Conservation (phyloP, 1,139 yeast genomes). For the Suhomyces maxii region DNA sequence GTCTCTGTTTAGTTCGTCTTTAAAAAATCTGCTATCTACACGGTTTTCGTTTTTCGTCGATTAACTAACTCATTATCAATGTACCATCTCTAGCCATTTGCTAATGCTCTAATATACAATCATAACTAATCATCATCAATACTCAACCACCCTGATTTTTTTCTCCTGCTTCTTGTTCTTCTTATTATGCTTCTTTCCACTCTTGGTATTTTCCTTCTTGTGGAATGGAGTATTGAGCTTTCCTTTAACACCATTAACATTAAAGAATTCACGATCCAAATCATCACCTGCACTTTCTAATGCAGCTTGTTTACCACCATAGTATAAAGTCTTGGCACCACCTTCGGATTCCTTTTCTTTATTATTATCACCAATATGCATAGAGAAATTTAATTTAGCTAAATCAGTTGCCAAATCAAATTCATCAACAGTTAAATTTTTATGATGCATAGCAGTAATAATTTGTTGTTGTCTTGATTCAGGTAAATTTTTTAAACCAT, state of each 20-base stretch:
- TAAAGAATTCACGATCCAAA: slow-evolving; percentile 81
- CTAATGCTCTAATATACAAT: neutral
- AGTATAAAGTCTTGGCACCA: slow-evolving; percentile 43
- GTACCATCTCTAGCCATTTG: neutral
- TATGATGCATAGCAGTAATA: slow-evolving; percentile 54
- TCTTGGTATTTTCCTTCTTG: slow-evolving; percentile 30
- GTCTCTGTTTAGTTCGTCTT: too few relatives aligned
- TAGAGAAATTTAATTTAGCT: slow-evolving; percentile 72
- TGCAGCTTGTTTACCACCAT: slow-evolving; percentile 83
- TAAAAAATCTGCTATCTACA: too few relatives aligned
- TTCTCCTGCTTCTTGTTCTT: slow-evolving; percentile 68
- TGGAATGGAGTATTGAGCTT: slow-evolving; percentile 74
- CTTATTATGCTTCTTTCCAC: slow-evolving; percentile 71
- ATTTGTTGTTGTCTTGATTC: slow-evolving; percentile 75
- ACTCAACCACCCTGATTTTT: slow-evolving; percentile 45
- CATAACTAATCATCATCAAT: slow-evolving; percentile 19
- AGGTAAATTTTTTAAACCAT: slow-evolving; percentile 63
- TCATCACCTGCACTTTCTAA: slow-evolving; percentile 76
- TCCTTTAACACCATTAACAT: slow-evolving; percentile 63
- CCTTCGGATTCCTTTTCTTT: slow-evolving; percentile 31
- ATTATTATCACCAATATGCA: slow-evolving; percentile 55
- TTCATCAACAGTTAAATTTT: slow-evolving; percentile 50
- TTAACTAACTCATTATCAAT: neutral
- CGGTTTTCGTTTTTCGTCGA: neutral
- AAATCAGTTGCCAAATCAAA: slow-evolving; percentile 72